Conservation (phyloP, 345 rosid genomes). For the Syzygium aqueum region DNA sequence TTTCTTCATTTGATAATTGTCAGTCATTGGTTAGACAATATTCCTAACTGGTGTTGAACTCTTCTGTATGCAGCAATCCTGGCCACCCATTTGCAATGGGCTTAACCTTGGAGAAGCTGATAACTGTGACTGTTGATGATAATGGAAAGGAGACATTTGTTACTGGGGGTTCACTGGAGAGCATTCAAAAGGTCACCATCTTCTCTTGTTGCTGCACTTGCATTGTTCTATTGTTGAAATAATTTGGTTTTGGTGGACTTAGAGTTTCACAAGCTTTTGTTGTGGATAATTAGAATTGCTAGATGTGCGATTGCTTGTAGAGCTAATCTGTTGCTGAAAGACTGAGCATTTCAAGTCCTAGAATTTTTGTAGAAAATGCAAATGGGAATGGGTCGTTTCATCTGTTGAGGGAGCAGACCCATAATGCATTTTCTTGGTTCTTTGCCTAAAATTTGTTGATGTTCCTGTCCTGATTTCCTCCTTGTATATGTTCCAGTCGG, state of each 20-base stretch:
- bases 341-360: not conserved
- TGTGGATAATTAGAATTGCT: not conserved
- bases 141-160: slow-evolving; percentile 86
- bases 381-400: not conserved
- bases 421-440: not conserved
- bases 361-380: not conserved
- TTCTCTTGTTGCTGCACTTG: not conserved
- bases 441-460: not conserved
- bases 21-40: not conserved
- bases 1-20: not conserved
- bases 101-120: slow-evolving; percentile 78
- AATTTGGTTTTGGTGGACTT: not conserved
- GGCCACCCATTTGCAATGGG: slow-evolving; percentile 91
- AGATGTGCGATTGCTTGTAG: not conserved
- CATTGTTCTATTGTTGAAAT: not conserved
- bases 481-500: slow-evolving; percentile 35
- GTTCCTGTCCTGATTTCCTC: not conserved
- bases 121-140: slow-evolving; percentile 88
- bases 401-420: not conserved
- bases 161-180: slow-evolving; percentile 65
- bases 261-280: not conserved
- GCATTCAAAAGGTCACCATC: slow-evolving; percentile 67
- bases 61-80: slow-evolving; percentile 55
- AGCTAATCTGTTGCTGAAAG: not conserved
- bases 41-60: not conserved